These are phyloP conservation scores for Knufia fluminis DNA, from an alignment of 2,329 filamentous ascomycete genomes.

Conservation along the genomic window DNA sequence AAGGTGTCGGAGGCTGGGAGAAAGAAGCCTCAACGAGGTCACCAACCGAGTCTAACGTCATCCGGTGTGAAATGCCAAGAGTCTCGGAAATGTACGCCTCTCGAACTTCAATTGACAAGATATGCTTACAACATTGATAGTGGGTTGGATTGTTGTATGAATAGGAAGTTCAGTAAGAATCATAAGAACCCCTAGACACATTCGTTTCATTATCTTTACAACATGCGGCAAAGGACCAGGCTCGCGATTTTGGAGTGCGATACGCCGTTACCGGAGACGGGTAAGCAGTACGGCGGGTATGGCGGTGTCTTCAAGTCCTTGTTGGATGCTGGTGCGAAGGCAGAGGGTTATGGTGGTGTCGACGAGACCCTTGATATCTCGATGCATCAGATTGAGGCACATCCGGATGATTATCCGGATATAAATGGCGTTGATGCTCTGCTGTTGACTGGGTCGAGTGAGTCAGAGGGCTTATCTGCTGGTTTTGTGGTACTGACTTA, in stretches of 20 bases:
- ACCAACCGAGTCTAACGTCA: no score
- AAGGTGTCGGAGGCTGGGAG: no score
- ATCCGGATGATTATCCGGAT: constrained; percentile 58
- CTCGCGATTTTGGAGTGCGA: constrained; percentile 77
- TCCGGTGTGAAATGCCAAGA: neutral
- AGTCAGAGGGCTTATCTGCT: constrained; percentile 22
- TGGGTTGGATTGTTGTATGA: neutral
- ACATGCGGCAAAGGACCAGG: neutral
- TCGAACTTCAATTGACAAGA: neutral
- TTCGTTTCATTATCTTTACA: neutral
- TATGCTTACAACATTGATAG: no score
- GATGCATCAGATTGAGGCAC: constrained; percentile 61
- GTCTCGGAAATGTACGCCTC: constrained; percentile 1
- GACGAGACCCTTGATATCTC: constrained; percentile 40
- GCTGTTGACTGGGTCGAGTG: constrained; percentile 64
- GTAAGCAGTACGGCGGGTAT: constrained; percentile 61
- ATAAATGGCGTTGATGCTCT: constrained; percentile 71
- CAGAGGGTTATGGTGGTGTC: constrained; percentile 33
- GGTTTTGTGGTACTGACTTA: constrained; percentile 20
- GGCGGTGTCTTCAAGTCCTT: constrained; percentile 59
- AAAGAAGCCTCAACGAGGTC: no score
- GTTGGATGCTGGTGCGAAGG: constrained; percentile 45
- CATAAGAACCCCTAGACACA: neutral
- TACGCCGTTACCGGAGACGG: constrained; percentile 57
- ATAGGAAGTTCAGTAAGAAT: neutral